Percentiles rank a stretch among this genome's conserved stretches.
phyloP scores from a whole-genome alignment of 1,284 basidiomycete genomes.

The Moesziomyces globuligerus region DNA sequence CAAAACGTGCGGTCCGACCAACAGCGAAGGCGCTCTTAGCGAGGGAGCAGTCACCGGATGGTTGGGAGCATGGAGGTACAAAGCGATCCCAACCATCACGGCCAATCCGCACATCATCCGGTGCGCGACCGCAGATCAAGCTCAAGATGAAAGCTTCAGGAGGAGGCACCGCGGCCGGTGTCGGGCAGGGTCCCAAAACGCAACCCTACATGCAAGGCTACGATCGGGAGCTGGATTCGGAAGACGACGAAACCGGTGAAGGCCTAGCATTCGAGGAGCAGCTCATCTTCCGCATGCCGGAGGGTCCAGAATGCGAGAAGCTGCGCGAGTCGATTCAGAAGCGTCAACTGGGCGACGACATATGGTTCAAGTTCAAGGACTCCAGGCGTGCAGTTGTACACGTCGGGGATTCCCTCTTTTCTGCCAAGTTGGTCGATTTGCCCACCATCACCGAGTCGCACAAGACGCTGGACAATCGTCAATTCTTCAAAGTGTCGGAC shows the following conservation, averaged over 20 bases:
- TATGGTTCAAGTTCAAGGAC: slow-evolving; percentile 99
- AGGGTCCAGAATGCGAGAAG: slow-evolving; percentile 72
- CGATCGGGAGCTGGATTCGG: slow-evolving; percentile 93
- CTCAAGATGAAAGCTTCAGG: slow-evolving; percentile 50
- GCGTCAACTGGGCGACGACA: slow-evolving; percentile 80
- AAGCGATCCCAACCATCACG: slow-evolving; percentile 21
- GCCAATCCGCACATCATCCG: slow-evolving; percentile 41
- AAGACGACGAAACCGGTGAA: slow-evolving; percentile 78
- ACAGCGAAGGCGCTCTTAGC: slow-evolving; percentile 46
- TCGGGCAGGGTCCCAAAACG: slow-evolving; percentile 59
- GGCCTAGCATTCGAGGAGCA: slow-evolving; percentile 93
- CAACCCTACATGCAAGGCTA: slow-evolving; percentile 67
- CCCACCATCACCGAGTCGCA: slow-evolving; percentile 94
- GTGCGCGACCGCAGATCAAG: slow-evolving; percentile 48
- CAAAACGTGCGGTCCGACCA: slow-evolving; percentile 39
- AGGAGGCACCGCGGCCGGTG: slow-evolving; percentile 40
- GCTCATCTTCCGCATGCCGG: slow-evolving; percentile 90
- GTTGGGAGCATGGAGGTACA: slow-evolving; percentile 43
- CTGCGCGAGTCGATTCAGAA: slow-evolving; percentile 74
- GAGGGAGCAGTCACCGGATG: slow-evolving; percentile 46
- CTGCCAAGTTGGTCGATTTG: slow-evolving; percentile 93
- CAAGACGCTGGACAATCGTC: slow-evolving; percentile 92
- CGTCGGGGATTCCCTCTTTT: slow-evolving; percentile 81
- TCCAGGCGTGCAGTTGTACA: slow-evolving; percentile 91
- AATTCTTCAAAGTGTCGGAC: slow-evolving; percentile 96